A percentile compares a stretch with the other conserved stretches of the same genome.
Evolutionary conservation across 2,329 filamentous ascomycete genomes (phyloP).

Genomic region (Acarospora socialis): DNA sequence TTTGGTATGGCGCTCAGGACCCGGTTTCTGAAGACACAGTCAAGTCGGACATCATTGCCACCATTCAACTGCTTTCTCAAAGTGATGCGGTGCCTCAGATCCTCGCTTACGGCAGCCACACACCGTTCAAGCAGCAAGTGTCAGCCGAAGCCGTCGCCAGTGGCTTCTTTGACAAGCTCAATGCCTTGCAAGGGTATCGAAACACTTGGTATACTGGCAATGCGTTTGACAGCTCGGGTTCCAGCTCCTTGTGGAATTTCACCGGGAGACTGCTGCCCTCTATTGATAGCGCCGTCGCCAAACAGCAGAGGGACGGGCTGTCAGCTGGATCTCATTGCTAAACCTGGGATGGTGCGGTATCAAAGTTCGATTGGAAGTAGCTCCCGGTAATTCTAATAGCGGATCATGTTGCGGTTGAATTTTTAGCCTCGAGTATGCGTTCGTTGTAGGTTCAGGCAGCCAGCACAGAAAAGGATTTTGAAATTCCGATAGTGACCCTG

Average conservation of each 20-base stretch:
- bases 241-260: conserved; percentile 8
- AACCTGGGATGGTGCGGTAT: too few species aligned
- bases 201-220: conserved; percentile 30
- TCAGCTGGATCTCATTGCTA: too few species aligned
- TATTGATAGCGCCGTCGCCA: too few species aligned
- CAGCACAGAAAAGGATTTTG: too few species aligned
- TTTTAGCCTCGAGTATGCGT: too few species aligned
- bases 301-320: too few species aligned
- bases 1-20: conserved; percentile 2
- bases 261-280: too few species aligned
- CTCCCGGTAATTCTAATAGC: too few species aligned
- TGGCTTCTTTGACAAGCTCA: conserved; percentile 25
- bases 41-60: conserved; percentile 1
- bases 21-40: conserved; percentile 1
- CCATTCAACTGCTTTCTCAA: neutral
- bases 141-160: conserved; percentile 18
- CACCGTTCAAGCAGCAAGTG: conserved; percentile 20
- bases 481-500: too few species aligned
- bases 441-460: too few species aligned
- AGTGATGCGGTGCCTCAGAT: conserved; percentile 8
- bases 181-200: conserved; percentile 25
- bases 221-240: conserved; percentile 1
- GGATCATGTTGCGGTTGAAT: too few species aligned
- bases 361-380: too few species aligned
- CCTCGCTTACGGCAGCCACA: conserved; percentile 14